These are phyloP conservation scores for Dothidotthia symphoricarpi DNA, from an alignment of 2,329 filamentous ascomycete species.

Conservation along the genomic window DNA sequence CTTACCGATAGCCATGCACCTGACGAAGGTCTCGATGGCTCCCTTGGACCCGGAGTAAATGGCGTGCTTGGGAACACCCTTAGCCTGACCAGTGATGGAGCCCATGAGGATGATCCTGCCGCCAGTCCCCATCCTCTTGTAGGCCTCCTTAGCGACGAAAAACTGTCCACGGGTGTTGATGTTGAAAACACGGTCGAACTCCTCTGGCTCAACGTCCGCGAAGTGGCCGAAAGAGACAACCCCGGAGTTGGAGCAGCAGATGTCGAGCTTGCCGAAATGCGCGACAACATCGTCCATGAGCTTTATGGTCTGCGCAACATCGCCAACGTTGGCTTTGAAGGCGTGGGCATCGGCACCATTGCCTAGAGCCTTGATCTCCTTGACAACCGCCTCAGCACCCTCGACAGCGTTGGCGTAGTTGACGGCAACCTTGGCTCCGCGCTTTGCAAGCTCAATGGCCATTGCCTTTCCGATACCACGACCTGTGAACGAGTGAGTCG, in stretches of 20 bases:
- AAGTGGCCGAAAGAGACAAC: constrained; percentile 55
- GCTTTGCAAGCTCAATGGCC: constrained; percentile 63
- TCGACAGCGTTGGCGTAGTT: constrained; percentile 66
- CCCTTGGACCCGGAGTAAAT: constrained; percentile 56
- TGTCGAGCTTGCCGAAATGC: constrained; percentile 66
- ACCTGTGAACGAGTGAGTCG: constrained; percentile 41
- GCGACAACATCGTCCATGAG: constrained; percentile 63
- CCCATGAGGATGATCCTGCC: constrained; percentile 57
- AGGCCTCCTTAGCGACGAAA: constrained; percentile 59
- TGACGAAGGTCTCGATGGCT: constrained; percentile 55
- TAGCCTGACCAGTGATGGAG: constrained; percentile 57
- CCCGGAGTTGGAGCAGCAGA: constrained; percentile 68
- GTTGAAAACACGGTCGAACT: constrained; percentile 59
- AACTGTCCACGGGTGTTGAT: constrained; percentile 64
- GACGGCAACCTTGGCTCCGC: constrained; percentile 65
- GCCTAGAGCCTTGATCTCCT: constrained; percentile 61
- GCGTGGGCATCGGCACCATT: constrained; percentile 61
- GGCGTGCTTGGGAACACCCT: constrained; percentile 55
- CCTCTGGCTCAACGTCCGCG: constrained; percentile 55
- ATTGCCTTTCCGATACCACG: constrained; percentile 67
- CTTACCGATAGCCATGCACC: constrained; percentile 54
- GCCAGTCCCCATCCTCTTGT: constrained; percentile 53
- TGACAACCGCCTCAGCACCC: constrained; percentile 64
- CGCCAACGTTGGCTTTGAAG: constrained; percentile 66
- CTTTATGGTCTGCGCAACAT: constrained; percentile 61